phyloP scores from a whole-genome alignment of 495 filamentous ascomycete genomes.

The Cladorrhinum samala region DNA sequence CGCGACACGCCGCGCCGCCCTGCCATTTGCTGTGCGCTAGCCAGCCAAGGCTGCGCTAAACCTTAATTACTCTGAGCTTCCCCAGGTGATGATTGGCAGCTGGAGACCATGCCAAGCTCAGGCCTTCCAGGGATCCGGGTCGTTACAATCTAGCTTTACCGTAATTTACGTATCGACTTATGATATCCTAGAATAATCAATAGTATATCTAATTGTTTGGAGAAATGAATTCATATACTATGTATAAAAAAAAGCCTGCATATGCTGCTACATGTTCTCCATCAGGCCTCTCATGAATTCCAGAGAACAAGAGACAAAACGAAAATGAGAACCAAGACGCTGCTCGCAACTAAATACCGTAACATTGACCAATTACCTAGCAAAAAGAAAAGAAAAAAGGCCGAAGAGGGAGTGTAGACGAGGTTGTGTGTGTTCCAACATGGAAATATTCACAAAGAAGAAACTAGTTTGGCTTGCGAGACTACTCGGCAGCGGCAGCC shows the following conservation, averaged over 20 bases:
- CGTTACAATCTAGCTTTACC: no score
- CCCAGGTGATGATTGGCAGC: not conserved
- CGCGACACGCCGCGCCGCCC: no score
- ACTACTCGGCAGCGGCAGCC: constrained; percentile 19
- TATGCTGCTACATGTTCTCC: not conserved
- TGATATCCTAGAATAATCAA: no score
- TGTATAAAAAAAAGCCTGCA: not conserved
- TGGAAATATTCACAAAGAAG: not conserved
- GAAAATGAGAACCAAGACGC: not conserved
- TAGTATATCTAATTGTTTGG: no score
- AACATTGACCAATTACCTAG: not conserved
- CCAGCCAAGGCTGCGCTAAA: not conserved
- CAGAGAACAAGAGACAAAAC: not conserved
- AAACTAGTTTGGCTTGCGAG: not conserved
- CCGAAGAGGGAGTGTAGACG: not conserved
- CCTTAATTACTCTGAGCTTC: not conserved
- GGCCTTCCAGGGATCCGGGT: not conserved
- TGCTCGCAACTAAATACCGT: not conserved
- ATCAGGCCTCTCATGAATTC: not conserved
- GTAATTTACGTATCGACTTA: not conserved
- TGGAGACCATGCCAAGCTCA: no score
- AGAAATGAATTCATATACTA: not conserved
- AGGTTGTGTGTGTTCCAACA: not conserved
- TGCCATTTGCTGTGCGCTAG: no score
- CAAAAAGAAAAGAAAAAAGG: not conserved